Evolutionary conservation across 179 eudicot species (phyloP).

Genomic region (Amaranthus tricolor): DNA sequence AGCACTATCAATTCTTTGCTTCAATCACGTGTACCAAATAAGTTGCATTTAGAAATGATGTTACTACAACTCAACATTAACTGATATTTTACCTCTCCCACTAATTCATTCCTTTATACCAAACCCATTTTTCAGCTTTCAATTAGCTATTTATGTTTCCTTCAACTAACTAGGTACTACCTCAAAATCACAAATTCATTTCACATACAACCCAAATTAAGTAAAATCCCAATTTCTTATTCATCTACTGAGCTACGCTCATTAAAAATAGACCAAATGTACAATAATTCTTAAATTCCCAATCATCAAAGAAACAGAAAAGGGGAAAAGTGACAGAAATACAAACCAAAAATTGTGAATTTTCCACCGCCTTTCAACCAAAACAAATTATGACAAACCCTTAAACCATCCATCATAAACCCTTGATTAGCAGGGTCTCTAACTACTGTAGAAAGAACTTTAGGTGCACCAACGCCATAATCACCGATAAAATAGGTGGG

Average conservation of each 20-base stretch:
- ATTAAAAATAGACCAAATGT: not conserved
- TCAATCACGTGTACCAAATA: not conserved
- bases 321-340: not conserved
- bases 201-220: not conserved
- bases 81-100: not conserved
- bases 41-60: not conserved
- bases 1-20: not conserved
- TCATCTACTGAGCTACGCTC: not conserved
- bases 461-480: constrained; percentile 60
- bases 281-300: not conserved
- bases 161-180: not conserved
- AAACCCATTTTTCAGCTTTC: not conserved
- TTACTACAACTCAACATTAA: not conserved
- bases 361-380: constrained; percentile 96
- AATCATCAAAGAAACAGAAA: not conserved
- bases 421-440: constrained; percentile 62
- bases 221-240: not conserved
- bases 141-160: not conserved
- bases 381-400: constrained; percentile 63
- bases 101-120: not conserved
- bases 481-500: constrained; percentile 91
- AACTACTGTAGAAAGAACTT: constrained; percentile 52
- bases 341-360: constrained; percentile 60
- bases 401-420: constrained; percentile 89
- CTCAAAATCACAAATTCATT: not conserved